Conservation (phyloP, 257 asterid genomes). For the Schizonepeta tenuifolia region DNA sequence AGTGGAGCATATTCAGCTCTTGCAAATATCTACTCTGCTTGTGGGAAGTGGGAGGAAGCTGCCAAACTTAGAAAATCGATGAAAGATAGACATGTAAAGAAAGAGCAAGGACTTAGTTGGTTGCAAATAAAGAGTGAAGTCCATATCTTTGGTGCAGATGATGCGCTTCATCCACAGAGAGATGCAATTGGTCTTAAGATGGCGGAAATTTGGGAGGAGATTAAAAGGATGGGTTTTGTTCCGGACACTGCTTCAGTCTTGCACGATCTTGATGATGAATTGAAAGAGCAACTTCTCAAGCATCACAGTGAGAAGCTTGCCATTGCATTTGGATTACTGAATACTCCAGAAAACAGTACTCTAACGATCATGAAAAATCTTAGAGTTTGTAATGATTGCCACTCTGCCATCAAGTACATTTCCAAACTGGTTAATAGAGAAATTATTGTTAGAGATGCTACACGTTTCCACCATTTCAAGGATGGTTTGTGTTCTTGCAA, state of each 20-base stretch:
- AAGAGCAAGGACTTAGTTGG: conserved; percentile 92
- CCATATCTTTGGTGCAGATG: conserved; percentile 86
- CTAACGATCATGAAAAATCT: conserved; percentile 90
- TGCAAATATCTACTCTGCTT: conserved; percentile 76
- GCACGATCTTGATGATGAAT: conserved; percentile 79
- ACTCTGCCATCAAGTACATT: conserved; percentile 73
- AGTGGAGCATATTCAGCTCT: conserved; percentile 91
- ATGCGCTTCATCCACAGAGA: conserved; percentile 74
- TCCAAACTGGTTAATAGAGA: conserved; percentile 67
- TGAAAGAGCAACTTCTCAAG: conserved; percentile 78
- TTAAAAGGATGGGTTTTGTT: conserved; percentile 75
- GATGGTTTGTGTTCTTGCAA: conserved; percentile 73
- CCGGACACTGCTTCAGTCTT: conserved; percentile 70
- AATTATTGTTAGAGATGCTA: conserved; percentile 73
- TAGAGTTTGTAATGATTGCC: conserved; percentile 90
- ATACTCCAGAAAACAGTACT: conserved; percentile 63
- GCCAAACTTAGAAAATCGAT: conserved; percentile 73
- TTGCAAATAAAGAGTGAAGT: conserved; percentile 59
- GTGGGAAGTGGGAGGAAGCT: conserved; percentile 89
- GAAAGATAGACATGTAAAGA: conserved; percentile 84
- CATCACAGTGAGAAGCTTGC: conserved; percentile 94
- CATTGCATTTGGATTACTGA: conserved; percentile 72
- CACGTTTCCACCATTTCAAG: conserved; percentile 87
- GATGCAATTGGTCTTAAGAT: conserved; percentile 53
- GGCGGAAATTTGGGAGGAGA: conserved; percentile 74